phyloP scores from a whole-genome alignment of 768 basidiomycete species.

The Tulasnella sp. region DNA sequence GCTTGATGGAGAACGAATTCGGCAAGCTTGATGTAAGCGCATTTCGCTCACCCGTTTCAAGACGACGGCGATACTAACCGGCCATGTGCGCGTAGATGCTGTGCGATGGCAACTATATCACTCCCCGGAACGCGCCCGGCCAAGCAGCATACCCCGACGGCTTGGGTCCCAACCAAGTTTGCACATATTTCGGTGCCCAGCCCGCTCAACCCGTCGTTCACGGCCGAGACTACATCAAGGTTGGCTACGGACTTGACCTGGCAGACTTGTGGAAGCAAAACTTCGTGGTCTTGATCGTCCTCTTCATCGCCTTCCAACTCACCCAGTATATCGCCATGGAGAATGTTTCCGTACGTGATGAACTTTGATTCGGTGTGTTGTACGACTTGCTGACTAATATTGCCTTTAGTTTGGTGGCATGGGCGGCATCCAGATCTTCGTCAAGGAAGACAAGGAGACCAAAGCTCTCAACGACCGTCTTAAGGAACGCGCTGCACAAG shows the following conservation, averaged over 20 bases:
- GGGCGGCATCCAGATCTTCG: conserved; percentile 49
- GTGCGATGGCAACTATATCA: conserved; percentile 67
- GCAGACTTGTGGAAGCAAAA: conserved; percentile 48
- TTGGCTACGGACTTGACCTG: conserved; percentile 45
- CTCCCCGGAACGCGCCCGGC: conserved; percentile 65
- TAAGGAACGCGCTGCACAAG: conserved; percentile 45
- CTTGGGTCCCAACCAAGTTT: conserved; percentile 38
- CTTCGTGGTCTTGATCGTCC: conserved; percentile 70
- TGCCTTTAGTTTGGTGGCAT: conserved; percentile 53
- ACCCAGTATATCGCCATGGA: conserved; percentile 71
- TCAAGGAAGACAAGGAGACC: conserved; percentile 49
- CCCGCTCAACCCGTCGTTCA: conserved; percentile 48
- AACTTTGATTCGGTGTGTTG: conserved; percentile 39
- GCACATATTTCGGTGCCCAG: conserved; percentile 27
- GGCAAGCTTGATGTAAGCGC: conserved; percentile 60
- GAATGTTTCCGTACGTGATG: conserved; percentile 58
- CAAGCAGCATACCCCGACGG: conserved; percentile 65
- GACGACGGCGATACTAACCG: conserved; percentile 16
- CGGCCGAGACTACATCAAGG: conserved; percentile 65
- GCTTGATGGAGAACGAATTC: conserved; percentile 86
- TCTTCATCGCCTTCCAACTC: conserved; percentile 69
- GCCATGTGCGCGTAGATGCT: conserved; percentile 49
- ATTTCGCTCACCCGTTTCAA: conserved; percentile 30
- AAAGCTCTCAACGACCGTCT: conserved; percentile 47
- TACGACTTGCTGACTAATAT: conserved; percentile 55